Base-by-base conservation (phyloP, 2,329 filamentous ascomycete genomes). In the Coleophoma crateriformis region DNA sequence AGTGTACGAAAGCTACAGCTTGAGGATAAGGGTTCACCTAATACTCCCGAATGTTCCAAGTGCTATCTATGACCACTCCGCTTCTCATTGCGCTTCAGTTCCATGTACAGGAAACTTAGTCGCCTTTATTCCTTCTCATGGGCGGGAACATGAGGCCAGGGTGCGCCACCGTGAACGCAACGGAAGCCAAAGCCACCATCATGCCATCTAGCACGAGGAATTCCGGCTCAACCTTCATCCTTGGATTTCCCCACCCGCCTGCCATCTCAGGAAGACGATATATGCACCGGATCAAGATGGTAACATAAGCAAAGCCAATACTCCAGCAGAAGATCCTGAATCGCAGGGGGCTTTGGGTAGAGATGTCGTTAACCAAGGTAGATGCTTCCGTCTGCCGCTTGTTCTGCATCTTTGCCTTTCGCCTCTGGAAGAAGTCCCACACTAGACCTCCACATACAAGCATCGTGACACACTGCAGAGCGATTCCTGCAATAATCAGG, bases 191-290 rank as follows among this genome's bases (percentile, higher is more conserved):
- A 37, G 12, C 11, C 11, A 37, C n/a, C 34, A 37, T 37, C 12
- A 37, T n/a, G 34, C 56, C 51, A 47, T 56, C 56, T 3, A 84
- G 71, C 12, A 78, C 73, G 50, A 82, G 73, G 57, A 84, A 84
- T 17, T 73, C 75, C 40, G 71, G 67, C 66, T 85, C 69, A 63
- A 82, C 73, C 57, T 81, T 78, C 79, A 85, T 84, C 60, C 84
- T 77, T 13, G 69, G 60, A 66, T 81, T 83, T 14, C 77, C 76
- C 79, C 81, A 85, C 19, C 81, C 81, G 33, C 78, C 78, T 2
- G 77, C 74, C 79, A 84, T 82, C 60, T 84, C 81, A 3, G 76
- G 75, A 44, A 84, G 47, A 63, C 55, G 50, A 32, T 54, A 55
- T 15, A 58, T 33, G 46, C 54, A 54, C 33, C 54, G 37, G n/a